Evolutionary conservation across 202 grass and related monocot genomes (phyloP), one percentile per base, ranked within the genome.

Genomic region (Zoysia matrella): DNA sequence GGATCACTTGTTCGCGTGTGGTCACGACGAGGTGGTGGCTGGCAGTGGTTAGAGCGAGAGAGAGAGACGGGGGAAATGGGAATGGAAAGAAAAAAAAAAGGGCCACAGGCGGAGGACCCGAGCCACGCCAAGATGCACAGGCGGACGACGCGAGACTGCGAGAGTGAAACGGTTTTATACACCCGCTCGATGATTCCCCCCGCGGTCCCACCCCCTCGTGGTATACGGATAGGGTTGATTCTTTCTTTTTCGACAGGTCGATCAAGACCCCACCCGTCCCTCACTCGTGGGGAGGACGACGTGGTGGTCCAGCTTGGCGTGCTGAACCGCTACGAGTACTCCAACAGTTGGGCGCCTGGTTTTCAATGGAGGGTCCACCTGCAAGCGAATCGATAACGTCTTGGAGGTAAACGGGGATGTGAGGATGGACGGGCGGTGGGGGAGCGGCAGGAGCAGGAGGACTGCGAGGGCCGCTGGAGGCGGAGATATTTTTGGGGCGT

Each of bases 111-210:
- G 30, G 30, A 52, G 58, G 11, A 75, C 36, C 52, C 60, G 73
- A 85, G 56, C 69, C 62, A 87, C 55, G 84, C 75, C 84, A 90
- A 74, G 88, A 90, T 47, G 76, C 11, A 84, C 67, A 52, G 40
- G 41, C 30, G 30, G 30, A 36, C 30, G 30, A 36, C 30, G 30
- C 30, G 30, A 36, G 0, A 36, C 30, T 36, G 30, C 30, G 30
- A 36, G 39, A 69, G 40, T 65, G 7, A 47, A 39, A 5, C 15
- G 9, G 58, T 52, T 8, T 68, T 79, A 65, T 79, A 70, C 5
- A 58, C 15, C 6, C 15, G 15, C 22, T 22, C 8, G n/a, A 72
- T 12, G 12, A 66, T 15, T 65, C 10, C 2, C 51, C 3, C 30
- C 30, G 30, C 30, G 30, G 30, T 36, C 30, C 30, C 30, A 36